Conservation (phyloP, 2,329 filamentous ascomycete species). For the Dothiorella sarmentorum region DNA sequence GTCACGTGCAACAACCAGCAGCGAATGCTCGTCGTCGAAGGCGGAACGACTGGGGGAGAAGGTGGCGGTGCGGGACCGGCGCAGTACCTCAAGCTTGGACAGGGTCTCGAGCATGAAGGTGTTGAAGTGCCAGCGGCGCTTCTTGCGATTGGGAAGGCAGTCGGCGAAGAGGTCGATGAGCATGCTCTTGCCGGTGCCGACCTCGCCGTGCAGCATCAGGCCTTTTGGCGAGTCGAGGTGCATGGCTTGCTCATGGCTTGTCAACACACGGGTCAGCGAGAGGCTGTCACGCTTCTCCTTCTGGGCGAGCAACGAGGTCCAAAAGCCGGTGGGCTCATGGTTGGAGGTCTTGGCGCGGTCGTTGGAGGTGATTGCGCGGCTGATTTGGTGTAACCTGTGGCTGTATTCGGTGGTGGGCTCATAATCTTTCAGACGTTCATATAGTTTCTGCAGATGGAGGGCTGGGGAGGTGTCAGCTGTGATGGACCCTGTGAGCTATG, state of each 20-base stretch:
- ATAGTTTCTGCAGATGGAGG: conserved; percentile 73
- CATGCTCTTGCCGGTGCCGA: conserved; percentile 82
- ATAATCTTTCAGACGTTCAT: conserved; percentile 73
- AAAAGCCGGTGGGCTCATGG: conserved; percentile 46
- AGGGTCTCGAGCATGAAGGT: conserved; percentile 80
- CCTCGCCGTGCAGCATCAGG: conserved; percentile 74
- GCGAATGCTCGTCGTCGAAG: conserved; percentile 58
- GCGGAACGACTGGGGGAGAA: neutral
- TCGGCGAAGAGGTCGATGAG: conserved; percentile 79
- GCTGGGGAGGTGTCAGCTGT: conserved; percentile 43
- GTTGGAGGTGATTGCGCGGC: conserved; percentile 38
- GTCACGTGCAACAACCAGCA: conserved; percentile 72
- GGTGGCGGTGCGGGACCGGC: conserved; percentile 33
- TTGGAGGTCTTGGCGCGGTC: conserved; percentile 26
- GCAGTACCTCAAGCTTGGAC: conserved; percentile 65
- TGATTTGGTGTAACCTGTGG: conserved; percentile 60
- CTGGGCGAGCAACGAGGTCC: conserved; percentile 52
- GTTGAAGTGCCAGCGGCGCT: conserved; percentile 78
- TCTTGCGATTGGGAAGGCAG: conserved; percentile 68
- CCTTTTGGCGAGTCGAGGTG: conserved; percentile 69
- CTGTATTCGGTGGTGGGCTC: conserved; percentile 68
- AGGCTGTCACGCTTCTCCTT: conserved; percentile 54
- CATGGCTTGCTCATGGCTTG: conserved; percentile 67
- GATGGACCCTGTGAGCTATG: conserved; percentile 20
- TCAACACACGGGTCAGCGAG: conserved; percentile 66